phyloP scores from a whole-genome alignment of 78 protist species.

The Neovahlkampfia damariscottae region DNA sequence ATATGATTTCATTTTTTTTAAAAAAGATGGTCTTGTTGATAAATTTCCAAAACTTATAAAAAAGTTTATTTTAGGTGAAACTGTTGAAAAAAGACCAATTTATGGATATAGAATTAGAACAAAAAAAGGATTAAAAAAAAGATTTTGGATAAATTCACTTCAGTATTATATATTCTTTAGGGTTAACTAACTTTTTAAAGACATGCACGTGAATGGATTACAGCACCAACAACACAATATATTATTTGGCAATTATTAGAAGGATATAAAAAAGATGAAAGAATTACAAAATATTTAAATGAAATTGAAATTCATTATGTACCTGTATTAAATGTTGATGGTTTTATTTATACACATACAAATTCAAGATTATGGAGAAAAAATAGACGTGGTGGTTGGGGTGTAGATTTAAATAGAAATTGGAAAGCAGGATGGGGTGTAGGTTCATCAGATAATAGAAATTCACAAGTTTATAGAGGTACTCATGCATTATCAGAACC shows the following conservation, averaged over 20 bases:
- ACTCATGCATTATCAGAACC: conserved; percentile 7
- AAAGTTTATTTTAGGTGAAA: background rate
- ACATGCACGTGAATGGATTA: conserved; percentile 43
- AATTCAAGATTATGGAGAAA: conserved; percentile 31
- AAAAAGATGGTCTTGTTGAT: no score
- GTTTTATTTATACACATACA: conserved; percentile 20
- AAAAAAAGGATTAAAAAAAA: background rate
- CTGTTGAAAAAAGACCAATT: background rate
- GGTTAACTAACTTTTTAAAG: no score
- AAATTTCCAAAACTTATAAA: background rate
- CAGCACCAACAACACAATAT: conserved; percentile 19
- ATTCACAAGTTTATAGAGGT: conserved; percentile 32
- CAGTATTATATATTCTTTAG: background rate
- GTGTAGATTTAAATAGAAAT: conserved; percentile 20
- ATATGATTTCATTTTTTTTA: no score
- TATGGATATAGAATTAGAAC: background rate
- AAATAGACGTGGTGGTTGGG: conserved; percentile 4
- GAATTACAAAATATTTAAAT: background rate
- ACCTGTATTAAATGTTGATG: conserved; percentile 31
- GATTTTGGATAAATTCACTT: no score
- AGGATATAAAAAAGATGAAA: background rate
- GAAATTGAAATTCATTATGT: background rate
- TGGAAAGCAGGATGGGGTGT: conserved; percentile 8
- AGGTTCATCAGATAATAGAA: conserved; percentile 14
- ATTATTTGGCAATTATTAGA: background rate